Conservation (phyloP, 2,329 filamentous ascomycete genomes). For the Aureobasidium subglaciale region DNA sequence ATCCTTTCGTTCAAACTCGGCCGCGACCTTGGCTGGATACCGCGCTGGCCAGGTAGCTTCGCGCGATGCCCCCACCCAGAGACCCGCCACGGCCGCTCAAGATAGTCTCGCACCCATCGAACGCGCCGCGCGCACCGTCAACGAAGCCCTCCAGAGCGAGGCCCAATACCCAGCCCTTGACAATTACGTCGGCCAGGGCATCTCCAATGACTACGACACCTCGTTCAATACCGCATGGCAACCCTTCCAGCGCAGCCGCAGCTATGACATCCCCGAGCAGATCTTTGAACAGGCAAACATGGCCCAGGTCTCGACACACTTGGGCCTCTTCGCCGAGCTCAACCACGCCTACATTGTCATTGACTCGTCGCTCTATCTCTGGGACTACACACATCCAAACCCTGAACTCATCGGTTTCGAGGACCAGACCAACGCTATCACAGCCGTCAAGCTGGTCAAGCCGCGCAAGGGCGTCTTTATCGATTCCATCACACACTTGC, state of each 20-base stretch:
- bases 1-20: constrained; percentile 27
- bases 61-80: constrained; percentile 13
- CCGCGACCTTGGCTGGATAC: constrained; percentile 24
- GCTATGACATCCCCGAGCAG: constrained; percentile 82
- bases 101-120: constrained; percentile 49
- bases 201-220: constrained; percentile 86
- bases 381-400: constrained; percentile 94
- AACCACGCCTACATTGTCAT: constrained; percentile 94
- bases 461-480: constrained; percentile 86
- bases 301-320: constrained; percentile 78
- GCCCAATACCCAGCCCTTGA: constrained; percentile 82
- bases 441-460: constrained; percentile 78
- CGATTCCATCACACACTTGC: constrained; percentile 72
- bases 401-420: constrained; percentile 89
- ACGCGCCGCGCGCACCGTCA: constrained; percentile 77
- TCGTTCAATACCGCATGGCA: constrained; percentile 63
- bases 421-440: constrained; percentile 80
- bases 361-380: constrained; percentile 91
- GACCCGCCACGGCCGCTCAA: background rate
- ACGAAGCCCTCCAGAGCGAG: constrained; percentile 68
- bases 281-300: constrained; percentile 90
- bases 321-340: constrained; percentile 91
- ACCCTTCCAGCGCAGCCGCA: constrained; percentile 80
- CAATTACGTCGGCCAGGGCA: constrained; percentile 74
- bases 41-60: constrained; percentile 16